Percentiles rank a stretch among this genome's conserved stretches.
phyloP scores from a whole-genome alignment of 495 filamentous ascomycete genomes.

The Neurospora sp. region DNA sequence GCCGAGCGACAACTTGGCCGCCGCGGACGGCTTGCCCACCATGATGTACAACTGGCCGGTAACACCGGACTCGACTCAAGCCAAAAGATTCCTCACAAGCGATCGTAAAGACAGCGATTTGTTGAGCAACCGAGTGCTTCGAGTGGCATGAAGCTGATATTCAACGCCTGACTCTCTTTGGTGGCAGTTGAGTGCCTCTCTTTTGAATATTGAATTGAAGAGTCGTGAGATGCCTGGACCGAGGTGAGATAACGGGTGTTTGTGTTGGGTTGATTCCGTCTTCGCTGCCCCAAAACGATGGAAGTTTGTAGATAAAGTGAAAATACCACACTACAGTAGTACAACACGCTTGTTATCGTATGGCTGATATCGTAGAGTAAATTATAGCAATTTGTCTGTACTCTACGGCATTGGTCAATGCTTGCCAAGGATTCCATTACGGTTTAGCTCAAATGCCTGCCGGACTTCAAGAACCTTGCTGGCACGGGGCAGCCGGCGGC shows the following conservation, averaged over 20 bases:
- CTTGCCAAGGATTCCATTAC: background rate
- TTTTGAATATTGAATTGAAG: background rate
- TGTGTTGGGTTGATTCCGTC: background rate
- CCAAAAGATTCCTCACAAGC: background rate
- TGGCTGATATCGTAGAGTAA: background rate
- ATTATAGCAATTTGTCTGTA: background rate
- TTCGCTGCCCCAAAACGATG: background rate
- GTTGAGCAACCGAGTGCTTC: background rate
- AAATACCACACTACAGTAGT: background rate
- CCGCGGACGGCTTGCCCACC: background rate
- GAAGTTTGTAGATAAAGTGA: background rate
- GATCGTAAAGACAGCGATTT: background rate
- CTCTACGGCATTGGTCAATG: background rate
- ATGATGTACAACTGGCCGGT: background rate
- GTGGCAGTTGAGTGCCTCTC: background rate
- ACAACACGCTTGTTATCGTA: background rate
- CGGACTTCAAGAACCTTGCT: background rate
- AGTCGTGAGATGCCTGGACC: background rate
- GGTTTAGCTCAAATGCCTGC: background rate
- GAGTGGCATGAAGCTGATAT: background rate
- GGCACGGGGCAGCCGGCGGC: background rate
- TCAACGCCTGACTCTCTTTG: background rate
- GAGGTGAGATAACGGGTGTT: background rate
- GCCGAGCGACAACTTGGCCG: background rate
- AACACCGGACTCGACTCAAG: background rate